Base-by-base conservation (phyloP, 2,329 filamentous ascomycete genomes). In the Beauveria asiatica region DNA sequence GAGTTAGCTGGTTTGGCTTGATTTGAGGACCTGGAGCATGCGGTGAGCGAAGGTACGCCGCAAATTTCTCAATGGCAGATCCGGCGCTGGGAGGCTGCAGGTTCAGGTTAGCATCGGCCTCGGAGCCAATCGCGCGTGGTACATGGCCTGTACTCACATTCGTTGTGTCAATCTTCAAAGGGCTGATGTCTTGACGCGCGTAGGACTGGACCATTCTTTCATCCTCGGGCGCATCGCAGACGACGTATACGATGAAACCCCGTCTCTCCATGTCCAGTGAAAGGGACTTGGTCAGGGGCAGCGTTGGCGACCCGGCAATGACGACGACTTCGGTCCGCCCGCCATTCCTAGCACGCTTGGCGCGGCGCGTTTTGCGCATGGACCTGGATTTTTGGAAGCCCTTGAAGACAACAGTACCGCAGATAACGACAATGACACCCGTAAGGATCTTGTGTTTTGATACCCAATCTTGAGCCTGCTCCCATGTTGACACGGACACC, bases 231-330 rank as follows among this genome's bases (percentile, higher is more conserved):
- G 85, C 90, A 64, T 85, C 88, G 68, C 92, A 93, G 1, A 96
- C 89, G 62, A 99, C 80, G 72, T 92, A 99, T 60, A 97, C 90
- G 62, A 97, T 89, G 72, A 95, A 97, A 5, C 94, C 94, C 64
- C 92, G 85, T 62, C 92, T 82, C 75, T 97, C 94, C 65, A 99
- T 79, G 70, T 99, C 94, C 52, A 92, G 75, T 2, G 91, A 86
- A 58, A 97, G 78, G 11, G 90, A 91, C 68, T 87, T 88, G 7
- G 91, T 93, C 69, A 97, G 80, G 17, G 92, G 89, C 67, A 96
- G 86, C 54, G 87, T 84, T 2, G 91, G 89, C 21, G 90, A 92
- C n/a, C 93, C 93, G 23, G 92, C 92, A 63, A 97, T 83, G 30
- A 97, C 89, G 70, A 85, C 78, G 5, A 97, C 93, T 73, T 99